Evolutionary conservation across 169 alveolate genomes (phyloP), one percentile per base, ranked within the genome.

Genomic region (Blepharisma undulans): DNA sequence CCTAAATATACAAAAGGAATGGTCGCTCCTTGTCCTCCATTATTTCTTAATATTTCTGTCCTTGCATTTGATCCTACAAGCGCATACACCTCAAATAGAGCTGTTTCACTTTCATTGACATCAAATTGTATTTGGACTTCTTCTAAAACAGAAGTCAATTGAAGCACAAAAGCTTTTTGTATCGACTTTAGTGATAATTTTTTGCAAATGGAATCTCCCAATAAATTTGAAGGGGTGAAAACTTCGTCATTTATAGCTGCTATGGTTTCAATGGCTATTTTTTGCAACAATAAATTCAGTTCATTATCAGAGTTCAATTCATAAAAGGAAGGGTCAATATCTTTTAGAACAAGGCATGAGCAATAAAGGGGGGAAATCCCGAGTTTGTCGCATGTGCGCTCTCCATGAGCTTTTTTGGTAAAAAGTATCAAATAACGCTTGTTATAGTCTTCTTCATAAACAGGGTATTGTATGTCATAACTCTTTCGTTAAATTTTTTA

Each of bases 1-100:
- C 72, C 60, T 29, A 27, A 61, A 36, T 86, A 86, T 12, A 60
- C 89, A 84, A 22, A 84, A n/a, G 74, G 74, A 10, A 84, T 32
- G 36, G 78, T 29, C 7, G 74, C 77, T 3, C 77, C 78, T 84
- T 61, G 30, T 6, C 34, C 29, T 21, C 77, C 34, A 36, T 22
- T 18, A 36, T 32, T 30, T 84, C 34, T 84, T 16, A 60, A 22
- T 84, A 84, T 21, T 19, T 21, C 32, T 18, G 33, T 61, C 6
- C 71, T 21, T 48, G 29, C 12, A 29, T 36, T 22, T 25, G 89
- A 32, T 33, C 89, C 89, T 25, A 84, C 81, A 60, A 36, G 22
- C 6, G 48, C 74, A n/a, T 21, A 36, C 6, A 60, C 89, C 36
- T 84, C 89, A 84, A 84, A 84, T 0, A 36, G 32, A 19, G 89